A percentile compares a stretch with the other conserved stretches of the same genome.
Conservation (phyloP, 306 rosid species). For the Dryas octopetala region DNA sequence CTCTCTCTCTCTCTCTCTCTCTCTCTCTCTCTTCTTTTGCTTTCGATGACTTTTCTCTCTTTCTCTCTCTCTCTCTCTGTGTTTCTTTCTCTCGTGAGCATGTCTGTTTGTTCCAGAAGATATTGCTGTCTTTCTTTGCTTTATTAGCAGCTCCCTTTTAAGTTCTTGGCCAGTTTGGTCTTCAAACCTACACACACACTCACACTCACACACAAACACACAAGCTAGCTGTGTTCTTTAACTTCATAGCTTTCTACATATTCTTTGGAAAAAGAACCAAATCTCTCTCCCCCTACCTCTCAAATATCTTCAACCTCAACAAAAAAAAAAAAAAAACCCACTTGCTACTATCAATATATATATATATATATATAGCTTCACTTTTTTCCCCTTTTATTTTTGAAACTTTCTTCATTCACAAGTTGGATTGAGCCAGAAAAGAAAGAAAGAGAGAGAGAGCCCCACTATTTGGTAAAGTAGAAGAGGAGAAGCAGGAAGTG, state of each 20-base stretch:
- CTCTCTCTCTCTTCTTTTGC: slow-evolving; percentile 26
- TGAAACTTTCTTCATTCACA: background rate
- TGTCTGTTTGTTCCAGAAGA: slow-evolving; percentile 49
- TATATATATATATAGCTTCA: background rate
- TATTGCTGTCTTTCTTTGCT: slow-evolving; percentile 7
- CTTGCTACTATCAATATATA: background rate
- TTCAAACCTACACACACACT: background rate
- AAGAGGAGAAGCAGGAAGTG: background rate
- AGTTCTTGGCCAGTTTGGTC: slow-evolving; percentile 14
- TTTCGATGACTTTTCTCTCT: slow-evolving; percentile 15
- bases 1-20: slow-evolving; percentile 42
- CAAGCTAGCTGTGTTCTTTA: background rate
- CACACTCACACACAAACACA: background rate
- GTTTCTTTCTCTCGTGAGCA: slow-evolving; percentile 36
- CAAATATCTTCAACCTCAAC: background rate
- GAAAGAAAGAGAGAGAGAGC: slow-evolving; percentile 18
- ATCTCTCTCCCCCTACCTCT: background rate
- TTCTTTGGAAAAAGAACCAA: background rate
- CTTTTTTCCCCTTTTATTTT: slow-evolving; percentile 27
- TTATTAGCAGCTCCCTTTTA: slow-evolving; percentile 4
- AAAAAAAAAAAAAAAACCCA: slow-evolving; percentile 2
- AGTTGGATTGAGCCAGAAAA: slow-evolving; percentile 19
- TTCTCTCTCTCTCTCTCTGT: slow-evolving; percentile 23
- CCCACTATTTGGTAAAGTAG: slow-evolving; percentile 14
- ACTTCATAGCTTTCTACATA: slow-evolving; percentile 29